A percentile compares a stretch with the other conserved stretches of the same genome.
Evolutionary conservation across 2,329 filamentous ascomycete species (phyloP).

Genomic region (Calonectria pseudoreteaudii): DNA sequence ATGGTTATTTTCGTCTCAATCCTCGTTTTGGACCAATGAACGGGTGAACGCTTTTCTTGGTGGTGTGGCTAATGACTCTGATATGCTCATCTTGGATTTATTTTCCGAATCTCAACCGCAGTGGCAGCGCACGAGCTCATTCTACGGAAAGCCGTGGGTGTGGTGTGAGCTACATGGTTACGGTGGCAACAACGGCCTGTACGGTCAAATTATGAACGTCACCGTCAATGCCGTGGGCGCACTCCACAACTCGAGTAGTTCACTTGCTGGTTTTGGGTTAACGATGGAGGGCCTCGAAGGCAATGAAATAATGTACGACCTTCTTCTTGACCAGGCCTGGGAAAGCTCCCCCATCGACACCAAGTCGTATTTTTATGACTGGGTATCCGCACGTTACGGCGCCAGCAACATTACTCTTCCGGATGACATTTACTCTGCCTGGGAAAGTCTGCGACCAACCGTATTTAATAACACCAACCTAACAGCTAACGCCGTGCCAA

Average conservation of each 20-base stretch:
- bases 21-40: background rate
- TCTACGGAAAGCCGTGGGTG: background rate
- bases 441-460: background rate
- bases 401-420: background rate
- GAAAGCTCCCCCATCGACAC: background rate
- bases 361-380: background rate
- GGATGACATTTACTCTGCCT: background rate
- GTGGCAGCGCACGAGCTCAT: background rate
- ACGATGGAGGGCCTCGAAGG: background rate
- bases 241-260: background rate
- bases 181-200: background rate
- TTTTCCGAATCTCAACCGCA: background rate
- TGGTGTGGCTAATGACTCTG: background rate
- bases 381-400: background rate
- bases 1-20: background rate
- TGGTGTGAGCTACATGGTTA: background rate
- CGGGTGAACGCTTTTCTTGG: background rate
- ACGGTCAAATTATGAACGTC: background rate
- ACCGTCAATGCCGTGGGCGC: background rate
- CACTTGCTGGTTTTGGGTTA: background rate
- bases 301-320: background rate
- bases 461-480: background rate
- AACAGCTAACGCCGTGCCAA: background rate
- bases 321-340: conserved; percentile 6
- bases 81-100: background rate